Conservation (phyloP, 306 rosid species). For the Cucumis hystrix region DNA sequence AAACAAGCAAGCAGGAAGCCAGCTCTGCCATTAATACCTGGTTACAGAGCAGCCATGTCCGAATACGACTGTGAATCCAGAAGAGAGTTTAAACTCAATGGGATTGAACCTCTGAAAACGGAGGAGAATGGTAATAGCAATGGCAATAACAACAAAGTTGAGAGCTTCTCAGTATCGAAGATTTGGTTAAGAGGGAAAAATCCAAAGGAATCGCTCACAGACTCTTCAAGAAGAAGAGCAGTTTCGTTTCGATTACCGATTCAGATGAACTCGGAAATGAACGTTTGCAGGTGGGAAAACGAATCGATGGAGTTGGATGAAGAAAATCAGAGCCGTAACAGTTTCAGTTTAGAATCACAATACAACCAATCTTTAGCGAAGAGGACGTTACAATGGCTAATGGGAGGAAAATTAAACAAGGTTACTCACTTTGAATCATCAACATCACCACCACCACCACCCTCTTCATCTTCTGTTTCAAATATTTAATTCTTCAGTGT, state of each 20-base stretch:
- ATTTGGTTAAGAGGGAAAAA: conserved; percentile 73
- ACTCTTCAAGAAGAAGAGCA: conserved; percentile 57
- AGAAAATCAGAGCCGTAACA: conserved; percentile 50
- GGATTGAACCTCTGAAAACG: conserved; percentile 21
- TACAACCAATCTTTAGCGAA: conserved; percentile 77
- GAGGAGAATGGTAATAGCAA: conserved; percentile 11
- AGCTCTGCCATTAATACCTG: conserved; percentile 46
- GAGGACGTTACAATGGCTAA: conserved; percentile 79
- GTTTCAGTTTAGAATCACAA: conserved; percentile 69
- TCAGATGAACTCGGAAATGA: conserved; percentile 31
- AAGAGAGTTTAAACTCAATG: conserved; percentile 56
- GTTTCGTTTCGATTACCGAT: conserved; percentile 63
- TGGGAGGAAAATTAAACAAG: conserved; percentile 82
- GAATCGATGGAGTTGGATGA: conserved; percentile 37
- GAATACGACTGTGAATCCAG: conserved; percentile 73
- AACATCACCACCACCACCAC: background rate
- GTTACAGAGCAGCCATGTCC: conserved; percentile 62
- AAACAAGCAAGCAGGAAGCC: conserved; percentile 38
- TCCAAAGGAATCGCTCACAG: conserved; percentile 15
- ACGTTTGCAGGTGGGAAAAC: conserved; percentile 43
- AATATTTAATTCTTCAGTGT: conserved; percentile 4
- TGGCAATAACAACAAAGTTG: conserved; percentile 26
- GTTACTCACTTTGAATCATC: conserved; percentile 42
- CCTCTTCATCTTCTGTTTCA: conserved; percentile 32
- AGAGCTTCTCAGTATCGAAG: conserved; percentile 71